Base-by-base conservation (phyloP, 768 basidiomycete species). In the Tylopilus sp. region DNA sequence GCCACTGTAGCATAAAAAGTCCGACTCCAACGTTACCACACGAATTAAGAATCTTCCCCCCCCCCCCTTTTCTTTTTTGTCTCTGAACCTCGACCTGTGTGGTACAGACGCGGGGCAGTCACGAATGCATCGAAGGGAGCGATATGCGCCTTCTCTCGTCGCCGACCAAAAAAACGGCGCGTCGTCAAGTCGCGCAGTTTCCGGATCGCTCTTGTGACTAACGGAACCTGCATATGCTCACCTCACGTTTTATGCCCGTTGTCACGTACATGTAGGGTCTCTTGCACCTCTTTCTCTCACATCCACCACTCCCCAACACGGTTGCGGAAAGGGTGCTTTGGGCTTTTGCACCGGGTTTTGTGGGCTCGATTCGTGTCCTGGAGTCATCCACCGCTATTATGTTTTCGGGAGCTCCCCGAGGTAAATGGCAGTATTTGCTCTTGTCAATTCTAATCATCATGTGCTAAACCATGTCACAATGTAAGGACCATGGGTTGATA, bases 201-300 rank as follows among this genome's bases (percentile, higher is more conserved):
- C 79, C 79, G 1, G 51, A 52, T 3, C 47, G 51, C 31, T 40
- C 51, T 4, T 15, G 3, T 4, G 51, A 52, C 30, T 47, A 23
- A 67, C 58, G 18, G 78, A 80, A 49, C 71, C 71, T 0, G 69
- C 75, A 53, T 79, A 73, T 52, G 72, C 73, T n/a, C 73, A 67
- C 44, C 70, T 80, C 13, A 68, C 67, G 18, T 80, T 57, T 13
- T 15, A 31, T 10, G 17, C 50, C 6, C 56, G 50, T 15, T 79
- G 58, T 45, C 47, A 57, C 22, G 57, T 57, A 25, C n/a, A 49
- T 46, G 25, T 20, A 15, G 17, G 3, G 4, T 26, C 6, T 1
- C 40, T 10, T 6, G 12, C 5, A n/a, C 31, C 31, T 1, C 11
- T 35, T n/a, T n/a, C 18, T 17, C 30, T 33, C 21, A 1, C 9